These are phyloP conservation scores for Trichoderma sp. DNA, from an alignment of 2,329 filamentous ascomycete genomes.

Conservation along the genomic window DNA sequence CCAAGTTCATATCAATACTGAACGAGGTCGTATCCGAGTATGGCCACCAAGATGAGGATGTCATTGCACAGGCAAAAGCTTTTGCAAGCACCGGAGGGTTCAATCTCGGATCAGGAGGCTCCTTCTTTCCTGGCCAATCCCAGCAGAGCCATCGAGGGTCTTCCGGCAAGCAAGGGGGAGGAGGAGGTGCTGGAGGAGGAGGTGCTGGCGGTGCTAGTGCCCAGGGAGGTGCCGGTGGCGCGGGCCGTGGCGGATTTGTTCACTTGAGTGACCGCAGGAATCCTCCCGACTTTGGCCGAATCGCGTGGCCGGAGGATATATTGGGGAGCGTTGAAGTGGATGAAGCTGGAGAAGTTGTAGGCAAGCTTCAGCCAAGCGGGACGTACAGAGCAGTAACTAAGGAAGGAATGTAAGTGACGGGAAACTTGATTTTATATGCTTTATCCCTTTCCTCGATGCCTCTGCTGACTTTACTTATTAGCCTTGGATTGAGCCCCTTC, in stretches of 20 bases:
- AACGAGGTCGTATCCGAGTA: constrained; percentile 60
- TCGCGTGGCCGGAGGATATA: constrained; percentile 72
- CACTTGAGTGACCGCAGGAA: constrained; percentile 68
- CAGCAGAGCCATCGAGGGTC: constrained; percentile 44
- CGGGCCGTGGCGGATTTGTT: constrained; percentile 63
- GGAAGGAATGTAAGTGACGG: constrained; percentile 65
- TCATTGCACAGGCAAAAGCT: constrained; percentile 61
- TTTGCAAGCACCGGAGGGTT: constrained; percentile 63
- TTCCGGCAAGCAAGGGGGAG: constrained; percentile 43
- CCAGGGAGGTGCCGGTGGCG: constrained; percentile 66
- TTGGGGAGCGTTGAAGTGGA: constrained; percentile 70
- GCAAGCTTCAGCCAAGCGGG: constrained; percentile 62
- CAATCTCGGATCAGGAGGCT: constrained; percentile 56
- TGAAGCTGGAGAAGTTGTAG: constrained; percentile 58
- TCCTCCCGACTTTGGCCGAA: constrained; percentile 68
- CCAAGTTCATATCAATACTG: constrained; percentile 61
- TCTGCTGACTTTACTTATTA: constrained; percentile 28
- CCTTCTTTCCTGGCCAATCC: constrained; percentile 51
- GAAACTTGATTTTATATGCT: too few species aligned
- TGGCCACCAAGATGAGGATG: constrained; percentile 59
- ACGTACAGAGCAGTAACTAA: constrained; percentile 68
- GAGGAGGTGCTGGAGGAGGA: constrained; percentile 47
- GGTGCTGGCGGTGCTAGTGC: constrained; percentile 60
- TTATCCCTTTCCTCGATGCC: background rate
- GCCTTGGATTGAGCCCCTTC: constrained; percentile 47